Evolutionary conservation across 345 rosid species (phyloP), one percentile per base, ranked within the genome.

Genomic region (Acer yangbiense): DNA sequence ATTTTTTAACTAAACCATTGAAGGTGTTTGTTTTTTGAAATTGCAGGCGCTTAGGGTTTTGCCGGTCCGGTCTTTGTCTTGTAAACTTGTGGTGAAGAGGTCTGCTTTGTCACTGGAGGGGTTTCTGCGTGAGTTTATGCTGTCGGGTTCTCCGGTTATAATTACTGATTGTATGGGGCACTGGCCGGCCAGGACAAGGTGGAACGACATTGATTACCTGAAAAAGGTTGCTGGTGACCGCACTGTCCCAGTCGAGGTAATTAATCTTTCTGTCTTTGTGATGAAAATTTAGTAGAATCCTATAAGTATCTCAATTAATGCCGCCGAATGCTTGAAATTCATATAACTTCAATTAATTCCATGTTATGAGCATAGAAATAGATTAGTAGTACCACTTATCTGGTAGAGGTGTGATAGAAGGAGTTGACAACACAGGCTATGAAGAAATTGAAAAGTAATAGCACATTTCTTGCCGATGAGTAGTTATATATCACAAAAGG

Each of bases 181-280:
- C 77, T 96, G 99, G 98, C 97, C 99, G 65, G 98, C 99, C 80
- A 86, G 82, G 81, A 79, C 82, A 52, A 96, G 86, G 89, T 96
- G 99, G 99, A 91, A 94, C 75, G 88, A 92, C 82, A 74, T 94
- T 85, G 91, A 88, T 76, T 96, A 96, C 78, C 88, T 96, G 63
- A 87, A 74, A 62, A 69, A 71, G 68, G 89, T 91, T 77, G 99
- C 97, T 73, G 99, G 97, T 79, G 87, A 90, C 61, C 92, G 98
- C 21, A 96, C 98, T 5, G 94, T 96, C 65, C 99, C 98, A 27
- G 98, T 96, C 69, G 99, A 96, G 99, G 99, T 93, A 87, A 89
- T 89, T 82, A 57, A 72, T 73, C 83, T 69, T 65, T 74, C 69
- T 67, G 9, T 67, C 67, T 12, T 57, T 63, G 18, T 32, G 69